Evolutionary conservation across 2,329 filamentous ascomycete species (phyloP).

Genomic region (Fonsecaea multimorphosa): DNA sequence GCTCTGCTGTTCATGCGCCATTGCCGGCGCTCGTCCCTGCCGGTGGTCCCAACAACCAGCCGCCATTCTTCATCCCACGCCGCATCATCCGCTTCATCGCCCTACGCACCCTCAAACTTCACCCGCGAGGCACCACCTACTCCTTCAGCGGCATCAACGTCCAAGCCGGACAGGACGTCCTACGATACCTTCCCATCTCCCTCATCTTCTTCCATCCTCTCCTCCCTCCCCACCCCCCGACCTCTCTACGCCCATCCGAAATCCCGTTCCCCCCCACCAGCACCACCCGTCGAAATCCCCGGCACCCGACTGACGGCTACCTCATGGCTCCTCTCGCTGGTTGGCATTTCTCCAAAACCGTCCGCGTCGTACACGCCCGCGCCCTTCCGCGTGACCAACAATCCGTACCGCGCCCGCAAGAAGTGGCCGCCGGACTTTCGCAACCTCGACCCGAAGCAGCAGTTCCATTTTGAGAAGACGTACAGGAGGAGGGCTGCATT

Average conservation of each 20-base stretch:
- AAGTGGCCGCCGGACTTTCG: conserved; percentile 70
- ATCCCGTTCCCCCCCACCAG: conserved; percentile 3
- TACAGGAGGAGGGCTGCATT: conserved; percentile 67
- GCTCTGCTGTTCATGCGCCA: conserved; percentile 36
- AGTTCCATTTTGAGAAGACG: conserved; percentile 71
- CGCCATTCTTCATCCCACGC: conserved; percentile 9
- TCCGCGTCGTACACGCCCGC: conserved; percentile 31
- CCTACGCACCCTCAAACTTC: conserved; percentile 37
- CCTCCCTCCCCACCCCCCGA: conserved; percentile 22
- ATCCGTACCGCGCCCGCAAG: conserved; percentile 65
- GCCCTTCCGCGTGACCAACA: conserved; percentile 48
- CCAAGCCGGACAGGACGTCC: neutral
- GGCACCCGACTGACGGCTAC: conserved; percentile 28
- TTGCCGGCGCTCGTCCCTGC: conserved; percentile 26
- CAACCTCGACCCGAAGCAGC: conserved; percentile 67
- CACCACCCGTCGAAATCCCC: conserved; percentile 19
- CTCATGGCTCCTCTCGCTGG: conserved; percentile 33
- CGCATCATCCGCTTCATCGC: conserved; percentile 23
- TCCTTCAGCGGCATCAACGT: conserved; percentile 13
- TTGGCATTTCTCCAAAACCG: conserved; percentile 32
- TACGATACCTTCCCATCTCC: neutral
- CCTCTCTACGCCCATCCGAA: conserved; percentile 27
- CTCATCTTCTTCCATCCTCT: neutral
- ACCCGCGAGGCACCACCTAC: conserved; percentile 21
- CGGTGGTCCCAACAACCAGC: neutral